Evolutionary conservation across 257 asterid species (phyloP), one percentile per base, ranked within the genome.

Genomic region (Mitragyna speciosa): DNA sequence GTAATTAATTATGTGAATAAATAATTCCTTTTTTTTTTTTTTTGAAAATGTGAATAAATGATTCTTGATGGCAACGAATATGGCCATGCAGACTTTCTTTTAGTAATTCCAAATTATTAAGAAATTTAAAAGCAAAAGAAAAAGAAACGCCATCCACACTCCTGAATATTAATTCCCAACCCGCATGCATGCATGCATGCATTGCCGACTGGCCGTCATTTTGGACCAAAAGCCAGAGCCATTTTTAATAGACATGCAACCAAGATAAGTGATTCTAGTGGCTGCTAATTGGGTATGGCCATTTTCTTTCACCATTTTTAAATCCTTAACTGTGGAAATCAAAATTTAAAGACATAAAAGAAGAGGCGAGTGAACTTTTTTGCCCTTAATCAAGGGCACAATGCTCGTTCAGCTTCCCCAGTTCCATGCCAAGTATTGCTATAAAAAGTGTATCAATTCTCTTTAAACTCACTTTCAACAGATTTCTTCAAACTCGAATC

Each of bases 201-300:
- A 85, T 84, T 87, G 88, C 90, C 89, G 92, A 80, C 85, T 85
- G 88, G 88, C 92, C 89, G 92, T 80, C 85, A 88, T 76, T 81
- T 84, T 88, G 64, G 91, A 89, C 91, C 75, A 48, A 66, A 76
- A 79, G 26, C 28, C 16, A 58, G 33, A 41, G 68, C 69, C 30
- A 17, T 20, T 0, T 54, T 54, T 3, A 26, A 43, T 26, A 7
- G 61, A 39, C 8, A 33, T 54, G 36, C 65, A 54, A 47, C 43
- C 24, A 9, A 26, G 41, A 48, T 20, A 16, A 47, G 56, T 8
- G 2, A 14, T 15, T 14, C 52, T 14, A 9, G 10, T n/a, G n/a
- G 10, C 10, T 28, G 61, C 31, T 41, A 22, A 47, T 70, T 41
- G 9, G n/a, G 76, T 36, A 36, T 36, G 39, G 39, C 39, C 39